Evolutionary conservation across 257 asterid genomes (phyloP), one percentile per base, ranked within the genome.

Genomic region (Solanum bulbocastanum): DNA sequence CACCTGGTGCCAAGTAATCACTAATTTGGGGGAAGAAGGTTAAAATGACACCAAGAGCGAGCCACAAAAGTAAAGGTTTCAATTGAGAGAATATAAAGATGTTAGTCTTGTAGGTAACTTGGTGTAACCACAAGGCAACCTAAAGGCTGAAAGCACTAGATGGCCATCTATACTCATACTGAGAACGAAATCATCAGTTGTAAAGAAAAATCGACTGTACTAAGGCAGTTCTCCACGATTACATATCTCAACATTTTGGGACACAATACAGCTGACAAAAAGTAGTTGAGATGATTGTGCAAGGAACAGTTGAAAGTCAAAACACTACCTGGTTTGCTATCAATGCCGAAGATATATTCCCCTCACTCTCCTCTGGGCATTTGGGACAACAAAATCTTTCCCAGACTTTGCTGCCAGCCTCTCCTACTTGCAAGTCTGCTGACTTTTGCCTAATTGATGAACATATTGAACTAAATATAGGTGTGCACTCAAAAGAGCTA

Each of bases 301-400:
- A 33, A 35, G 42, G 46, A 83, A 60, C 13, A 15, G 78, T 37
- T n/a, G 49, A 40, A 79, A 35, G 39, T 71, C n/a, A 16, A 32
- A 65, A 89, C 66, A 60, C 37, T 91, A 95, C 99, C 99, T 97
- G 99, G 91, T 96, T 97, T 71, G 96, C 95, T 87, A 97, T 89
- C 86, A 90, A 78, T 75, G 96, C 93, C 89, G 98, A 92, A 86
- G 95, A 90, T 82, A 97, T 90, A 78, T 81, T 92, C 87, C 98
- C 96, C 33, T 75, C 91, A 87, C 90, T 95, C 83, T 94, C 97
- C 87, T 92, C 98, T 35, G 98, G 98, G 89, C 99, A 97, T 88
- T 90, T 93, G 71, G 98, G 99, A 91, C 99, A 97, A 71, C 90
- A 83, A 91, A 95, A 71, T 78, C 89, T 96, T 86, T 90, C 91